phyloP scores from a whole-genome alignment of 116 monocot species.

The Posidonia oceanica region DNA sequence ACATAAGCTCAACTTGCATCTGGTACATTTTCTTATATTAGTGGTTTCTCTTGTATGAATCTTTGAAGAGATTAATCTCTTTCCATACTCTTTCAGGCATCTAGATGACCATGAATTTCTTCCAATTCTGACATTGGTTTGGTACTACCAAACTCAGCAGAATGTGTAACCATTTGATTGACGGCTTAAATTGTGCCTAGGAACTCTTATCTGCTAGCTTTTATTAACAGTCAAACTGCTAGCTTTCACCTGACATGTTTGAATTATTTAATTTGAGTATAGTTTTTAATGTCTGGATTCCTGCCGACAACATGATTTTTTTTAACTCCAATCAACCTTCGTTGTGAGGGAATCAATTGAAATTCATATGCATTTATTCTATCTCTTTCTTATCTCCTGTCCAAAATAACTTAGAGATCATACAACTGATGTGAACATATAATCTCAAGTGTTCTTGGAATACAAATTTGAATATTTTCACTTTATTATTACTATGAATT shows the following conservation, averaged over 20 bases:
- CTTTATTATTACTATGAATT: neutral
- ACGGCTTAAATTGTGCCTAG: no score
- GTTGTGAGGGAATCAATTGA: neutral
- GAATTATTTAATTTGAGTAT: neutral
- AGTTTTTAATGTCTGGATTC: neutral
- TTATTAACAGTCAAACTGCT: neutral
- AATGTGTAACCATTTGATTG: no score
- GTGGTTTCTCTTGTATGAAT: neutral
- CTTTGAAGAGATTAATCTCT: neutral
- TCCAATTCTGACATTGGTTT: neutral
- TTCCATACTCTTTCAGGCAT: neutral
- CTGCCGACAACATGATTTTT: neutral
- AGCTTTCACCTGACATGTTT: neutral
- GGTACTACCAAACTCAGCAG: neutral
- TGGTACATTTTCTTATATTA: neutral
- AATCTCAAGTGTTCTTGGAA: no score
- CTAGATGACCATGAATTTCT: neutral
- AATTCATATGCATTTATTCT: neutral
- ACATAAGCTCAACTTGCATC: neutral
- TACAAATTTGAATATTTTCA: neutral
- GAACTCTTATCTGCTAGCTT: no score
- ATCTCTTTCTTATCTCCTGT: neutral
- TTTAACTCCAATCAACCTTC: conserved; percentile 3
- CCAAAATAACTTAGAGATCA: neutral
- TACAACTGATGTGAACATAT: neutral